phyloP scores from a whole-genome alignment of 805 yeast genomes.

The Pichia thaimueangensis region DNA sequence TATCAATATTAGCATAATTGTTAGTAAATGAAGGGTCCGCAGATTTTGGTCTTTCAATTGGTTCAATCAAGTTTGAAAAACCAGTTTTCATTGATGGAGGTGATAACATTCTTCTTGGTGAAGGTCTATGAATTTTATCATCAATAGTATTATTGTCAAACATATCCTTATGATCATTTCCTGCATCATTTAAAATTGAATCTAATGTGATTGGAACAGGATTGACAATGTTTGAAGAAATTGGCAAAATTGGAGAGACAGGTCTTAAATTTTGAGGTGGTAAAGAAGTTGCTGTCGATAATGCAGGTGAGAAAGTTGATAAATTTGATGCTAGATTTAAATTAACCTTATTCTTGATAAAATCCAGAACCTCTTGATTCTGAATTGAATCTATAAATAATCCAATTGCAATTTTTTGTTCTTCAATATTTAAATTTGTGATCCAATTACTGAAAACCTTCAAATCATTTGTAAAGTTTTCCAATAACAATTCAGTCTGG shows the following conservation, averaged over 20 bases:
- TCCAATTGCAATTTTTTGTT: constrained; percentile 41
- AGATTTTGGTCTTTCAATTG: constrained; percentile 36
- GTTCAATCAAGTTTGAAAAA: constrained; percentile 10
- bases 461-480: constrained; percentile 38
- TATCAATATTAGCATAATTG: constrained; percentile 1
- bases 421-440: constrained; percentile 39
- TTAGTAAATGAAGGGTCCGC: constrained; percentile 35
- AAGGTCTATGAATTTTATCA: constrained; percentile 4
- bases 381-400: constrained; percentile 40
- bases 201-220: constrained; percentile 35
- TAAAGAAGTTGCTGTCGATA: constrained; percentile 13
- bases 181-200: constrained; percentile 30
- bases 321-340: neutral
- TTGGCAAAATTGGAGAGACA: constrained; percentile 28
- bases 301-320: constrained; percentile 20
- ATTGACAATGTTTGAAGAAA: constrained; percentile 9
- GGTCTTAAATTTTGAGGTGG: constrained; percentile 26
- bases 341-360: constrained; percentile 2
- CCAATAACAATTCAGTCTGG: constrained; percentile 23
- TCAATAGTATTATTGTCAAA: neutral
- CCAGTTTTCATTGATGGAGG: constrained; percentile 9
- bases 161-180: constrained; percentile 1
- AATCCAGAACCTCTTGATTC: constrained; percentile 32
- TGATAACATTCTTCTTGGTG: constrained; percentile 11
- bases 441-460: constrained; percentile 42